A percentile compares a stretch with the other conserved stretches of the same genome.
phyloP scores from a whole-genome alignment of 2,329 filamentous ascomycete genomes.

The Pyrenochaeta sp. region DNA sequence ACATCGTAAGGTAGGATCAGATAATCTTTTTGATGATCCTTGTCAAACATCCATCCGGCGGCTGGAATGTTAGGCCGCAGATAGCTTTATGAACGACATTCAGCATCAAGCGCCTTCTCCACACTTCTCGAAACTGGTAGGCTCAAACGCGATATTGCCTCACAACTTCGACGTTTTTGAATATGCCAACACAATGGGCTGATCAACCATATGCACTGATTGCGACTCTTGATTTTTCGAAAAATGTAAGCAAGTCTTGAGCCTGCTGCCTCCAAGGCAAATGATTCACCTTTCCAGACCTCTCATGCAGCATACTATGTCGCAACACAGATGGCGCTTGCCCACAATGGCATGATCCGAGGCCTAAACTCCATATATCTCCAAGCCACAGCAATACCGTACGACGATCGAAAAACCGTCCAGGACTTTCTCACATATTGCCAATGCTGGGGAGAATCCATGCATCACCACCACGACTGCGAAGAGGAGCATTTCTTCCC shows the following conservation, averaged over 20 bases:
- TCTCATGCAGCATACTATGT: conserved; percentile 51
- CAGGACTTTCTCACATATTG: conserved; percentile 40
- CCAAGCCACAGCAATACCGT: conserved; percentile 59
- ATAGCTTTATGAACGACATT: too few species aligned
- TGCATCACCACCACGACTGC: conserved; percentile 68
- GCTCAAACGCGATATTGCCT: too few species aligned
- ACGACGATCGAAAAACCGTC: conserved; percentile 61
- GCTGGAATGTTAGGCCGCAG: too few species aligned
- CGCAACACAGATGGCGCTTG: conserved; percentile 67
- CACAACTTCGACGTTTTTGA: too few species aligned
- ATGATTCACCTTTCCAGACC: conserved; percentile 22
- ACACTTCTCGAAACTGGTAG: too few species aligned
- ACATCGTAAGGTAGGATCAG: too few species aligned
- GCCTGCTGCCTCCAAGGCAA: neutral
- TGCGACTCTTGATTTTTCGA: conserved; percentile 29
- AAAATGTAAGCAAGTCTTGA: conserved; percentile 24
- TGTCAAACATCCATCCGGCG: too few species aligned
- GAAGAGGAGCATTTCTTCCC: conserved; percentile 66
- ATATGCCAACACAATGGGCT: conserved; percentile 30
- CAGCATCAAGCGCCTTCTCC: too few species aligned
- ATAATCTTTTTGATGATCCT: too few species aligned
- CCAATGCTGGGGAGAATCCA: conserved; percentile 57
- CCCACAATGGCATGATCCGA: conserved; percentile 69
- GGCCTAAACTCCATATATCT: conserved; percentile 70
- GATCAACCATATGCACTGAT: conserved; percentile 35